phyloP scores from a whole-genome alignment of 768 basidiomycete genomes.

The Fomitopsis serialis region DNA sequence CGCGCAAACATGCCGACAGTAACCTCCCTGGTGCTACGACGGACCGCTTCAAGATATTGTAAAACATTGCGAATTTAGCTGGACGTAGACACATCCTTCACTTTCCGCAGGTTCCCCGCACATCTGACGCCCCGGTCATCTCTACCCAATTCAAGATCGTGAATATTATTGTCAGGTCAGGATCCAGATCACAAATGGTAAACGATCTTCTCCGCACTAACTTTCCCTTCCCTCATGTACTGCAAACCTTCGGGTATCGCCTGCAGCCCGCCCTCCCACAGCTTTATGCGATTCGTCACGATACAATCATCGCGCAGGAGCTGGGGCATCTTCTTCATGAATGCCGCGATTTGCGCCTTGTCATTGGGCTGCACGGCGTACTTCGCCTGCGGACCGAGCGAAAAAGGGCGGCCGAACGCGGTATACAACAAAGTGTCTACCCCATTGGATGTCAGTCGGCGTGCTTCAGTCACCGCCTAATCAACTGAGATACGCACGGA shows the following conservation, averaged over 20 bases:
- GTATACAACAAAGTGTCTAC: constrained; percentile 5
- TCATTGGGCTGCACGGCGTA: constrained; percentile 6
- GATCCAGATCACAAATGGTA: constrained; percentile 13
- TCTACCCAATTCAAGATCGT: too few species aligned
- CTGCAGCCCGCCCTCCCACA: constrained; percentile 13
- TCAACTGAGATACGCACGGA: constrained; percentile 10
- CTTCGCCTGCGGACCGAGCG: not conserved
- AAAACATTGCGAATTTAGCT: too few species aligned
- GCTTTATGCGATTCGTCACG: constrained; percentile 12
- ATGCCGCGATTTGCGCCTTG: constrained; percentile 6
- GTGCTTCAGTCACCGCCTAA: not conserved
- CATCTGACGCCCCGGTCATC: too few species aligned
- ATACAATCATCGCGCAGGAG: constrained; percentile 10
- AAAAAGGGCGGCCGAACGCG: not conserved
- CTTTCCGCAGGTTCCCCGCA: too few species aligned
- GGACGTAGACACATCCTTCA: too few species aligned
- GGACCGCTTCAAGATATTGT: too few species aligned
- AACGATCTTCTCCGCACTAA: constrained; percentile 19
- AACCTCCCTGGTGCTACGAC: too few species aligned
- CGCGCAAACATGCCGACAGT: too few species aligned
- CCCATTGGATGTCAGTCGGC: too few species aligned
- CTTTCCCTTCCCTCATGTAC: constrained; percentile 20
- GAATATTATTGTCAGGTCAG: too few species aligned
- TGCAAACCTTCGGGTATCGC: constrained; percentile 12
- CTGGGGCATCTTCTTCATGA: constrained; percentile 7